Evolutionary conservation across 2,329 filamentous ascomycete species (phyloP).

Genomic region (Didymella keratinophila): DNA sequence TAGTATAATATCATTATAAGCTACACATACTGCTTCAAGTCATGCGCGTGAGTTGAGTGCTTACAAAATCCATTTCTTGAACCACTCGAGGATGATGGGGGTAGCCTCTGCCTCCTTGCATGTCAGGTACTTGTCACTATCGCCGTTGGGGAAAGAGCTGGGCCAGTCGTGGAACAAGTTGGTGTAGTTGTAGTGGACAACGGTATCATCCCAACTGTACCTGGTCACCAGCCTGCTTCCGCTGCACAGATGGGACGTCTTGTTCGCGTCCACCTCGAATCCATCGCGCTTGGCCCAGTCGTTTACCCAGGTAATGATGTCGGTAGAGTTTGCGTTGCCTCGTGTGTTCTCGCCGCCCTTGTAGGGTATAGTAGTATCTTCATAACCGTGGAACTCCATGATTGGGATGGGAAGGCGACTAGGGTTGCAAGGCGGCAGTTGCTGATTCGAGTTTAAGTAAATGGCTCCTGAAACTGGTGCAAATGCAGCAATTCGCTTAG

Average conservation of each 20-base stretch:
- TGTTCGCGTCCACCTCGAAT: constrained; percentile 35
- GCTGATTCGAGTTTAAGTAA: constrained; percentile 47
- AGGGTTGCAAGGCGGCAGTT: constrained; percentile 38
- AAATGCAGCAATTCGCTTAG: constrained; percentile 59
- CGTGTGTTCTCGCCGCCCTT: constrained; percentile 43
- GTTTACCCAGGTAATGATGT: constrained; percentile 43
- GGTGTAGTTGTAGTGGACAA: constrained; percentile 52
- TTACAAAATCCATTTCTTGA: constrained; percentile 38
- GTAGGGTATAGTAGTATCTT: constrained; percentile 54
- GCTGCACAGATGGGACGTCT: constrained; percentile 40
- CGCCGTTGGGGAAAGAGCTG: constrained; percentile 40
- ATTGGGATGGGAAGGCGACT: constrained; percentile 47
- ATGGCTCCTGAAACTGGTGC: constrained; percentile 58
- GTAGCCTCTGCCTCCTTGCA: constrained; percentile 44
- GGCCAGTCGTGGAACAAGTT: constrained; percentile 55
- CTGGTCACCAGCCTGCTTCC: constrained; percentile 38
- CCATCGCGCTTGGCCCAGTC: constrained; percentile 51
- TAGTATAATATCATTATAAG: background rate
- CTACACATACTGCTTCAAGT: background rate
- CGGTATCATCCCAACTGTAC: constrained; percentile 41
- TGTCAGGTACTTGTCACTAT: constrained; percentile 36
- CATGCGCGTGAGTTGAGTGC: background rate
- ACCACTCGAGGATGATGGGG: constrained; percentile 44
- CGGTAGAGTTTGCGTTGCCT: constrained; percentile 28
- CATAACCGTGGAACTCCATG: constrained; percentile 56